Evolutionary conservation across 2,329 filamentous ascomycete genomes (phyloP), one percentile per base, ranked within the genome.

Genomic region (Tolypocladium guangdongense): DNA sequence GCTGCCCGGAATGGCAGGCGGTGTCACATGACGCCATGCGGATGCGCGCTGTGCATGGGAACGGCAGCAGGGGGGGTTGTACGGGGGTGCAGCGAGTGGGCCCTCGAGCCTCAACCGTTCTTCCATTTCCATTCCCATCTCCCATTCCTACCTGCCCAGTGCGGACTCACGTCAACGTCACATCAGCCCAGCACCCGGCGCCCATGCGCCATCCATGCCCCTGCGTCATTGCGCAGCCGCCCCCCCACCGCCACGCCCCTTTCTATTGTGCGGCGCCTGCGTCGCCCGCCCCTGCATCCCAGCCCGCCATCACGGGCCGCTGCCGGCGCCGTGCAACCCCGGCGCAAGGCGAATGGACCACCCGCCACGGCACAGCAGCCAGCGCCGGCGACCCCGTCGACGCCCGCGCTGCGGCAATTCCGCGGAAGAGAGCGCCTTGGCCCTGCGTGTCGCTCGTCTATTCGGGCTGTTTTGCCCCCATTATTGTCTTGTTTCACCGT

Each of bases 271-370:
- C n/a, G n/a, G n/a, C n/a, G n/a, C n/a, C n/a, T n/a, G n/a, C n/a
- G n/a, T n/a, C n/a, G n/a, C n/a, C n/a, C n/a, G n/a, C n/a, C n/a
- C 41, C 46, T 41, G 27, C 46, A 16, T 30, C 33, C 51, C 32
- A 30, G n/a, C 27, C 50, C 14, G 45, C 45, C 51, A 37, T 52
- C 48, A 46, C 56, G 56, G 56, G 49, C 53, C 51, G 52, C 49
- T 59, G 56, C 51, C 56, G 54, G 50, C 54, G 46, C 45, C 52
- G 58, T 56, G 56, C 54, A 41, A 56, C 54, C 49, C 36, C 43
- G 39, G 50, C 4, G 2, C 41, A 12, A 24, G 7, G 14, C 41
- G 41, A 51, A 27, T 24, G 47, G 38, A 22, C 20, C 48, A 50
- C n/a, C 16, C 18, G 22, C 7, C 12, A 41, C 6, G 11, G n/a